Evolutionary conservation across 2,329 filamentous ascomycete genomes (phyloP), one percentile per base, ranked within the genome.

Genomic region (Epichloe sylvatica): DNA sequence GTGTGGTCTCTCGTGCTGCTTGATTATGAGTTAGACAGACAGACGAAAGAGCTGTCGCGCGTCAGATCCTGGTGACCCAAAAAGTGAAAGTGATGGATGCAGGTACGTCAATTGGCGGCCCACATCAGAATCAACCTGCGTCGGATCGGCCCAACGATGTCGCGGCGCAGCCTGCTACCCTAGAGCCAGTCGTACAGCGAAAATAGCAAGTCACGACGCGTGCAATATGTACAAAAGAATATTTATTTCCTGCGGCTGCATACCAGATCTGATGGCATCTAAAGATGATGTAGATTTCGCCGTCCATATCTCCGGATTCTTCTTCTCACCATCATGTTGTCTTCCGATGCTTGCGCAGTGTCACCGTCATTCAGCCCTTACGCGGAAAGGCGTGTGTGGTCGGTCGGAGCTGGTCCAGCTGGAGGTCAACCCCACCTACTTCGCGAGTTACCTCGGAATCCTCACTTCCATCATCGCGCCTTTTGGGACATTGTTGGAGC

Each of bases 121-220:
- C n/a, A 8, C 23, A 43, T 43, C 23, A 46, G 11, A 23, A 30
- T 5, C 8, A 8, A 36, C 15, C 21, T 17, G 2, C 15, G 15
- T 34, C 45, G 46, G 45, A 17, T 42, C 50, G 50, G 50, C 37
- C 30, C 36, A 45, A 51, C 50, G 11, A 49, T 51, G 25, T 51
- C 42, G 50, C 50, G 50, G 48, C 45, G 12, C 19, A 42, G 39
- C 17, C 12, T 3, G 4, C 34, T 46, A 45, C 30, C 33, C 33
- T 23, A 35, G n/a, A 33, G 34, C 8, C 38, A 4, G 8, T 30
- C 30, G 30, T 11, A 30, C 30, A 11, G 3, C 9, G 30, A 30
- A 30, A 30, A 30, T 30, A 30, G 8, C 30, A 30, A 30, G 30
- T 30, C 30, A 11, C 30, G 8, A 30, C 8, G 3, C 25, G 8